Percentiles rank a stretch among this genome's conserved stretches.
These are phyloP conservation scores for Spathaspora sp. DNA, from an alignment of 1,139 yeast species.

Conservation along the genomic window DNA sequence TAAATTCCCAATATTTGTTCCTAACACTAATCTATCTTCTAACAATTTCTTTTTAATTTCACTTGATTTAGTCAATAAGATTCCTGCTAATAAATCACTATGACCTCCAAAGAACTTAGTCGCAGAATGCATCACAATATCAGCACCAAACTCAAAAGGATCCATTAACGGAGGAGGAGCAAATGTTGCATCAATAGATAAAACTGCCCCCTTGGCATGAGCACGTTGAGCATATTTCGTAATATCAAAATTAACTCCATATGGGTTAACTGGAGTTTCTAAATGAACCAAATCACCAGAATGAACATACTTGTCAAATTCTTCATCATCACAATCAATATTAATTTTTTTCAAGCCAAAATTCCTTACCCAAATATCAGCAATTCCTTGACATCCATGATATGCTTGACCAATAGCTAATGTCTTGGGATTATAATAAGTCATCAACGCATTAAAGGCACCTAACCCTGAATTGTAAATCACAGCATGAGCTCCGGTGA, in stretches of 20 bases:
- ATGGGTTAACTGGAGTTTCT: constrained; percentile 89
- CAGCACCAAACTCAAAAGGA: constrained; percentile 80
- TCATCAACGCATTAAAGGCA: constrained; percentile 77
- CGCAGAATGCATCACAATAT: constrained; percentile 83
- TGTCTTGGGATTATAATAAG: constrained; percentile 69
- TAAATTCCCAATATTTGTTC: constrained; percentile 75
- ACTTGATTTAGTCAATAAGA: constrained; percentile 60
- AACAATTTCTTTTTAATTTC: constrained; percentile 46
- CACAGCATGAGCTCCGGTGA: constrained; percentile 59
- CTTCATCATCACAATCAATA: constrained; percentile 38
- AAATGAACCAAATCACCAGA: constrained; percentile 78
- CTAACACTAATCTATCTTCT: constrained; percentile 65
- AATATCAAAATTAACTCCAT: constrained; percentile 69
- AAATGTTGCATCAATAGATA: constrained; percentile 82
- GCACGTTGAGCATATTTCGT: constrained; percentile 62
- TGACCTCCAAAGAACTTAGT: constrained; percentile 94
- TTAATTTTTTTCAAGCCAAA: constrained; percentile 54
- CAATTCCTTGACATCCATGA: constrained; percentile 79
- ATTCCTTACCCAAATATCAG: constrained; percentile 60
- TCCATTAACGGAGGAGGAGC: constrained; percentile 91
- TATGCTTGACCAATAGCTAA: constrained; percentile 79
- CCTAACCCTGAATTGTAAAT: constrained; percentile 74
- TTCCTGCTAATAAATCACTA: constrained; percentile 86
- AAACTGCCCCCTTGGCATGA: constrained; percentile 65
- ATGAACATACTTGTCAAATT: constrained; percentile 48